Conservation (phyloP, 805 yeast species). For the Myxozyma monticola region DNA sequence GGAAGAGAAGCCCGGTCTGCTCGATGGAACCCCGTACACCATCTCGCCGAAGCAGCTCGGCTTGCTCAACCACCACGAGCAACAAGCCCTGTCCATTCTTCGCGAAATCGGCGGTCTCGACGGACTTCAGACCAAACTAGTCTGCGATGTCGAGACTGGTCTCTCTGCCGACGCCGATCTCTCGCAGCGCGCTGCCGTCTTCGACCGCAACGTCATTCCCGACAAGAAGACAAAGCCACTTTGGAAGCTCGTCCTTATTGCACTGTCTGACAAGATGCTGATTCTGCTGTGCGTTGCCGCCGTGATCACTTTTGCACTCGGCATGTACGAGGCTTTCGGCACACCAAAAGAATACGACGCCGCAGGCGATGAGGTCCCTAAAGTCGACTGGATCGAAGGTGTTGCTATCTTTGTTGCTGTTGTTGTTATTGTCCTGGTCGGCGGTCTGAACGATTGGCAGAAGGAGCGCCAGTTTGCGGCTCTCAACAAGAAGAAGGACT, state of each 20-base stretch:
- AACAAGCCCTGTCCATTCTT: constrained; percentile 42
- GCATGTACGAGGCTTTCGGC: constrained; percentile 89
- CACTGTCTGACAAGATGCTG: constrained; percentile 87
- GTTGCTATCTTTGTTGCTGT: constrained; percentile 95
- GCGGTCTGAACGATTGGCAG: constrained; percentile 95
- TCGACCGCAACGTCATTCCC: constrained; percentile 74
- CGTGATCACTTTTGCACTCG: constrained; percentile 80
- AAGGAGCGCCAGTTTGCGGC: constrained; percentile 91
- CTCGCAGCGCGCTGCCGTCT: constrained; percentile 46
- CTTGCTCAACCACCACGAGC: constrained; percentile 38
- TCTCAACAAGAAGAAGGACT: constrained; percentile 84
- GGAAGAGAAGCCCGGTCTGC: constrained; percentile 11
- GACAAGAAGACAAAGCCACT: constrained; percentile 69
- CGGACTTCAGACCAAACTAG: constrained; percentile 36
- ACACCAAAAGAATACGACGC: constrained; percentile 74
- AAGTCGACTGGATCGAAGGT: constrained; percentile 96
- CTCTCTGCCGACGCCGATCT: constrained; percentile 33
- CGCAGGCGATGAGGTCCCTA: constrained; percentile 73
- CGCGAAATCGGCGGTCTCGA: constrained; percentile 43
- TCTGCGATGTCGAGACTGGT: constrained; percentile 38
- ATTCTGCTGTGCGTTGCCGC: constrained; percentile 85
- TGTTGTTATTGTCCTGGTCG: constrained; percentile 84
- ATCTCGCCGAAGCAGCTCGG: constrained; percentile 31
- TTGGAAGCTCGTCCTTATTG: constrained; percentile 68
- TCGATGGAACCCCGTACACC: constrained; percentile 25